Evolutionary conservation across 2,329 filamentous ascomycete species (phyloP), one percentile per base, ranked within the genome.

Genomic region (Neocatenulostroma microsporum): DNA sequence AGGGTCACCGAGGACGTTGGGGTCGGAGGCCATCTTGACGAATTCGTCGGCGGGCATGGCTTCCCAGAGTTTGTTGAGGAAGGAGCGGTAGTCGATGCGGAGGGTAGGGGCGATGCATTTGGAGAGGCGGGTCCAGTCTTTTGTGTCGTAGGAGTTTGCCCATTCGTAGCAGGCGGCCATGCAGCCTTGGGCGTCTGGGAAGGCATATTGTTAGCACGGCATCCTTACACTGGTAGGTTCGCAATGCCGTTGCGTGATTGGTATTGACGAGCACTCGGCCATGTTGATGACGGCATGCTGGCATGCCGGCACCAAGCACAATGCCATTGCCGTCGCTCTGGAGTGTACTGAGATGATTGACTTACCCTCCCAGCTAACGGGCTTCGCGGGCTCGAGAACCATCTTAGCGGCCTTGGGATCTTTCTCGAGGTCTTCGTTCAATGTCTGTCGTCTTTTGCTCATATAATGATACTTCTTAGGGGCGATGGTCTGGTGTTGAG

Each of bases 71-170:
- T 73, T 70, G 60, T 67, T 61, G 42, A 74, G 61, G 50, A 74
- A 68, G 11, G 57, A 76, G 45, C 57, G 67, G 70, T 87, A 87
- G 67, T 87, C 82, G 51, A 86, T 72, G 69, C 80, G 57, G 20
- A 54, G 44, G 31, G 71, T 77, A 1, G 78, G 78, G 3, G 78
- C 78, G 47, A 83, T 77, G 63, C 72, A 74, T 45, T 70, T 73
- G 47, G 64, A 54, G 19, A 80, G 68, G 34, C 74, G 70, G 11
- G 67, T 63, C 75, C 76, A 80, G 62, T 80, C 73, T 60, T 81
- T 81, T 57, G 69, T 70, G 58, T 80, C 76, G 59, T 80, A 79
- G 63, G 70, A 75, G 56, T 78, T 75, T 39, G 73, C 75, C 76
- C 76, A 80, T 52, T 78, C 72, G 57, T 73, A 78, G 48, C 67